Evolutionary conservation across 176 grass and related monocot genomes (phyloP).

Genomic region (Ensete glaucum): DNA sequence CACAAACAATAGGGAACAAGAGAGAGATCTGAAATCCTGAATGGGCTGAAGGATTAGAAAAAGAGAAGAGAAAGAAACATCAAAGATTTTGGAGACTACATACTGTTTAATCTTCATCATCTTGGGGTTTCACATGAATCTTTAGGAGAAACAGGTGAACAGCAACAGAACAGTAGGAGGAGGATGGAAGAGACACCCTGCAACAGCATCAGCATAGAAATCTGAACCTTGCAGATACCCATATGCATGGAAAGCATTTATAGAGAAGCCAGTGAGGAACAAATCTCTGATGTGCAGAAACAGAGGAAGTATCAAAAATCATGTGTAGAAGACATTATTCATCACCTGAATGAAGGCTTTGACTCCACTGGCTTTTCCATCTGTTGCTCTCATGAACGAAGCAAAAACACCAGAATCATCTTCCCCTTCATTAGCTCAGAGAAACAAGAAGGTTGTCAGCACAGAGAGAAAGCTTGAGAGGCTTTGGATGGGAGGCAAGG

Average conservation of each 20-base stretch:
- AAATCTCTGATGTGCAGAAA: not conserved
- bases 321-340: not conserved
- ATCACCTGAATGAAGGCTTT: not conserved
- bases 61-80: not conserved
- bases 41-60: not conserved
- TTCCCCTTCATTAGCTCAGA: not conserved
- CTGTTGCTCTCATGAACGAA: not conserved
- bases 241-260: no score
- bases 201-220: no score
- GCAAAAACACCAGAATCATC: not conserved
- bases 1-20: no score
- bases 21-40: not conserved
- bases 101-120: no score
- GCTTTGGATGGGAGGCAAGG: not conserved
- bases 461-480: not conserved
- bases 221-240: no score
- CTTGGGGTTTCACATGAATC: not conserved
- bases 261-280: no score
- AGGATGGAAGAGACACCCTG: no score
- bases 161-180: no score
- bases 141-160: no score
- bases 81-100: not conserved
- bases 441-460: not conserved
- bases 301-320: not conserved
- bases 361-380: not conserved